Evolutionary conservation across 2,329 filamentous ascomycete species (phyloP), one percentile per base, ranked within the genome.

Genomic region (Dactylella cylindrospora): DNA sequence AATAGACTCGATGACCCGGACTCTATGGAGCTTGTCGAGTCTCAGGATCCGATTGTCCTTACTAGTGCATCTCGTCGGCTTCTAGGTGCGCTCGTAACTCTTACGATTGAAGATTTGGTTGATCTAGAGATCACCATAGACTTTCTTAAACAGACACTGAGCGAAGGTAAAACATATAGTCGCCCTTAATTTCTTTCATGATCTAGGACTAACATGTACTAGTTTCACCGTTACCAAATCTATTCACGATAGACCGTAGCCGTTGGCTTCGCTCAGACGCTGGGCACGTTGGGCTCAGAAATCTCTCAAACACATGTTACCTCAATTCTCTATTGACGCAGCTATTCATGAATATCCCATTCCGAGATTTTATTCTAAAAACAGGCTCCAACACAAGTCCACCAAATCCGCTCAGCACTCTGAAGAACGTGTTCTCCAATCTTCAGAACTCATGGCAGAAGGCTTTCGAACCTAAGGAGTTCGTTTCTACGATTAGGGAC

Each of bases 291-390:
- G 93, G 93, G 1, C 74, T 98, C n/a, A 80, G 80, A 53, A 98
- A 98, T 69, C 79, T 96, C 12, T 93, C 89, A 7, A 95, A 96
- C 71, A 97, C 94, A 0, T 98, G 93, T 73, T 98, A 98, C 71
- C 80, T 97, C 70, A 98, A 98, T 71, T 97, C 93, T 0, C 77
- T 98, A 0, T 79, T 97, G 62, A 91, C 90, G 0, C 93, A 98
- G 70, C 80, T 98, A 0, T 98, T 91, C 76, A 97, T 96, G 89
- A 97, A 98, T 70, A 75, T 87, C 12, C 79, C 83, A 5, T 97
- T 98, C 69, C 84, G 93, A 13, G 79, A 81, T 12, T 95, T 97
- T 72, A 86, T 98, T 67, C 78, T 97, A 61, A 73, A 49, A 20
- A 12, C 49, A 77, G 53, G 77, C 81, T n/a, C 73, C 77, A 6